Evolutionary conservation across 148 eudicot species (phyloP).

Genomic region (Polygonum maritimum): DNA sequence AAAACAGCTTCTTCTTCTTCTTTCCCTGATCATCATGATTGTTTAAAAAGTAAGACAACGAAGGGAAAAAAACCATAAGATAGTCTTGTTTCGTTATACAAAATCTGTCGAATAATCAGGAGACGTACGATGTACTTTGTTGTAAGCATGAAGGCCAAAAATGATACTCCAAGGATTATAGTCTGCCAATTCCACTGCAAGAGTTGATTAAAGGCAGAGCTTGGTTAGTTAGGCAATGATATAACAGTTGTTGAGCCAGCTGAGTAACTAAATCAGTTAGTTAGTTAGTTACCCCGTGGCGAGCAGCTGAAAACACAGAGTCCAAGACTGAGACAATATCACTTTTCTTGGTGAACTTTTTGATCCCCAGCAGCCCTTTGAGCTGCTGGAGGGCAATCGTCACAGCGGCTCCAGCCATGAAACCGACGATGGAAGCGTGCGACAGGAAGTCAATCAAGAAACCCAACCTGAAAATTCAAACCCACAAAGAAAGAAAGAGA

Average conservation of each 20-base stretch:
- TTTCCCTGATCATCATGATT: conserved; percentile 49
- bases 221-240: background rate
- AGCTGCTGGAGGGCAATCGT: conserved; percentile 90
- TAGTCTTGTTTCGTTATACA: background rate
- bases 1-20: conserved; percentile 60
- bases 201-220: background rate
- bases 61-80: background rate
- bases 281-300: conserved; percentile 46
- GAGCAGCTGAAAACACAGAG: conserved; percentile 37
- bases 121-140: conserved; percentile 65
- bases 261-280: no score
- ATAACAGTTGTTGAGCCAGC: background rate
- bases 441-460: conserved; percentile 82
- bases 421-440: conserved; percentile 85
- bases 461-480: conserved; percentile 41
- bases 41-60: background rate
- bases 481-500: background rate
- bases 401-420: conserved; percentile 89
- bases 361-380: conserved; percentile 71
- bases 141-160: conserved; percentile 60
- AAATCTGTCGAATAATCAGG: background rate
- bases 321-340: conserved; percentile 65
- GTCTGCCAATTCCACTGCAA: conserved; percentile 92
- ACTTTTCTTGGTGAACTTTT: conserved; percentile 57
- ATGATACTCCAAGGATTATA: conserved; percentile 50